These are phyloP conservation scores for Suillus spraguei DNA, from an alignment of 768 basidiomycete species.

Conservation along the genomic window DNA sequence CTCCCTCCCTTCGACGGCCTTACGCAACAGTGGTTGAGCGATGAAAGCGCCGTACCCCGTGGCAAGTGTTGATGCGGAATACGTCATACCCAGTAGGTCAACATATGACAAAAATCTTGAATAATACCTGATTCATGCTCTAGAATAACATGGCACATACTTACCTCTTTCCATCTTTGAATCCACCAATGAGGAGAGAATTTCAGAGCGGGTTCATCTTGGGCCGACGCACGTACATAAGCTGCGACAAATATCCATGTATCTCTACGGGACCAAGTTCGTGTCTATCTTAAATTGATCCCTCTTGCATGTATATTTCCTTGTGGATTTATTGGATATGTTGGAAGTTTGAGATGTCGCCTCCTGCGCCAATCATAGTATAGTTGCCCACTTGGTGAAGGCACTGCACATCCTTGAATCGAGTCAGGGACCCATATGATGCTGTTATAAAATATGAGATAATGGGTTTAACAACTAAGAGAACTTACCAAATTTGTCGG, in stretches of 20 bases:
- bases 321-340: slow-evolving; percentile 83
- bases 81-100: slow-evolving; percentile 96
- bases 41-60: slow-evolving; percentile 95
- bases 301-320: slow-evolving; percentile 75
- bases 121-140: neutral
- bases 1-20: slow-evolving; percentile 85
- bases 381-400: slow-evolving; percentile 81
- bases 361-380: slow-evolving; percentile 89
- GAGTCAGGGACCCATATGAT: slow-evolving; percentile 95
- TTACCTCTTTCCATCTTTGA: slow-evolving; percentile 81
- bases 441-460: slow-evolving; percentile 44
- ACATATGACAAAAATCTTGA: slow-evolving; percentile 91
- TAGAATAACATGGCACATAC: slow-evolving; percentile 19
- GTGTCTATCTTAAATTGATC: slow-evolving; percentile 82
- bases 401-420: slow-evolving; percentile 93
- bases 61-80: slow-evolving; percentile 88
- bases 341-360: slow-evolving; percentile 99
- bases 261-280: slow-evolving; percentile 88
- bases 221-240: slow-evolving; percentile 87
- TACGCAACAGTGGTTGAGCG: slow-evolving; percentile 89
- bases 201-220: slow-evolving; percentile 98
- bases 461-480: neutral
- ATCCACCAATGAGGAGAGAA: slow-evolving; percentile 87
- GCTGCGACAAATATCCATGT: slow-evolving; percentile 87
- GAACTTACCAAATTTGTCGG: slow-evolving; percentile 88